Evolutionary conservation across 2,329 filamentous ascomycete genomes (phyloP).

Genomic region (Myotisia sp.): DNA sequence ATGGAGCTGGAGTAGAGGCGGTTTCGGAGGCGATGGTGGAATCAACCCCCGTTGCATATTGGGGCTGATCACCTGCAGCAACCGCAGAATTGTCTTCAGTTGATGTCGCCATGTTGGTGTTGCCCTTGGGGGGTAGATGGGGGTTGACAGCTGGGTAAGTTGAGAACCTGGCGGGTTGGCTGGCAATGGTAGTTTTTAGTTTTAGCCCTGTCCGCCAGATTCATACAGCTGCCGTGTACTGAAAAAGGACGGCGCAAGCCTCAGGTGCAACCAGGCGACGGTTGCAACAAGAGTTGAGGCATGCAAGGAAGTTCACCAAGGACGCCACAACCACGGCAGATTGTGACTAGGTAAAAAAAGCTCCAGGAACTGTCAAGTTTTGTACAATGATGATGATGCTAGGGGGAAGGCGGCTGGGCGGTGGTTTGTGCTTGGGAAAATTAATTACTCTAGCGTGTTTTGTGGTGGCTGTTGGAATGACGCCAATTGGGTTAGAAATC

Average conservation of each 20-base stretch:
- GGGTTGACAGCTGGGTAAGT: not conserved
- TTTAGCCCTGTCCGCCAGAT: not conserved
- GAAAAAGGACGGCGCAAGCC: conserved; percentile 1
- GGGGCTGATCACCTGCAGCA: conserved; percentile 11
- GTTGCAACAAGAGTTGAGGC: not conserved
- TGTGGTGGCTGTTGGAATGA: not conserved
- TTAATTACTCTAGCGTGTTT: not conserved
- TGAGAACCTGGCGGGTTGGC: not conserved
- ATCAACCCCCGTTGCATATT: conserved; percentile 12
- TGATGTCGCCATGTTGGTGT: conserved; percentile 18
- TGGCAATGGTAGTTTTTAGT: not conserved
- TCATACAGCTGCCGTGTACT: not conserved
- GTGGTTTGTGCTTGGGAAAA: not conserved
- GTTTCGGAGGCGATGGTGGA: conserved; percentile 22
- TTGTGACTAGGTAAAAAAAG: not conserved
- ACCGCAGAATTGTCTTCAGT: conserved; percentile 17
- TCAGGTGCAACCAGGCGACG: conserved; percentile 2
- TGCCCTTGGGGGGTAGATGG: conserved; percentile 17
- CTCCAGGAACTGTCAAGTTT: conserved; percentile 1
- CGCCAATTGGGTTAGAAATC: conserved; percentile 7
- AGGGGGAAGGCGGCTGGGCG: not conserved
- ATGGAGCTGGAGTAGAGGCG: conserved; percentile 46
- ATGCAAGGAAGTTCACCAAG: no score
- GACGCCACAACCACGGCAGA: no score
- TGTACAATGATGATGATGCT: not conserved